Evolutionary conservation across 306 rosid genomes (phyloP).

Genomic region (Quercus parvula): DNA sequence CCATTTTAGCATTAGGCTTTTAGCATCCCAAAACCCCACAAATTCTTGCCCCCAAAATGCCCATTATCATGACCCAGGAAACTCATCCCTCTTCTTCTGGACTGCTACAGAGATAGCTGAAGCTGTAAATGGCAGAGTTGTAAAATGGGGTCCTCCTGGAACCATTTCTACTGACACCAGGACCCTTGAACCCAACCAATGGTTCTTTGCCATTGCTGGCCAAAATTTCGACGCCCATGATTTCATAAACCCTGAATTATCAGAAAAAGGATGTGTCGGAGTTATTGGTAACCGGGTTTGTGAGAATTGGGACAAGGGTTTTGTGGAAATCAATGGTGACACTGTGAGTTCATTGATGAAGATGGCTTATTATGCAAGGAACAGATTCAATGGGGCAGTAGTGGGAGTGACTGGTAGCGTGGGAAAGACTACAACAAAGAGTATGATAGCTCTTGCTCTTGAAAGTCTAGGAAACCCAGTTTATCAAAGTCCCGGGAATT

Average conservation of each 20-base stretch:
- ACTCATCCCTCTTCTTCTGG: constrained; percentile 10
- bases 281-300: constrained; percentile 27
- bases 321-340: constrained; percentile 15
- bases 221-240: constrained; percentile 31
- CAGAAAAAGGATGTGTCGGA: constrained; percentile 19
- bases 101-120: constrained; percentile 26
- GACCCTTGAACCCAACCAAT: constrained; percentile 23
- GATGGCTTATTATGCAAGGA: constrained; percentile 28
- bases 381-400: constrained; percentile 8
- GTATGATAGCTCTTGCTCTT: constrained; percentile 30
- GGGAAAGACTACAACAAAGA: constrained; percentile 28
- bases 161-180: constrained; percentile 31
- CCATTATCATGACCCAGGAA: background rate
- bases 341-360: constrained; percentile 10
- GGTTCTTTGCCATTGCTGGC: constrained; percentile 39
- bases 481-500: constrained; percentile 28
- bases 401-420: constrained; percentile 32
- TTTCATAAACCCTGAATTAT: constrained; percentile 15
- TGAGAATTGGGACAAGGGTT: constrained; percentile 23
- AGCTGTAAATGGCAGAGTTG: constrained; percentile 29
- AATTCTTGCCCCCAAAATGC: background rate
- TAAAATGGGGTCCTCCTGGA: constrained; percentile 34
- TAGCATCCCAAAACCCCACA: background rate
- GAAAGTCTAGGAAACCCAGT: background rate
- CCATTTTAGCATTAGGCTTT: too few relatives aligned